Base-by-base conservation (phyloP, 2,329 filamentous ascomycete genomes). In the Amylocarpus encephaloides region DNA sequence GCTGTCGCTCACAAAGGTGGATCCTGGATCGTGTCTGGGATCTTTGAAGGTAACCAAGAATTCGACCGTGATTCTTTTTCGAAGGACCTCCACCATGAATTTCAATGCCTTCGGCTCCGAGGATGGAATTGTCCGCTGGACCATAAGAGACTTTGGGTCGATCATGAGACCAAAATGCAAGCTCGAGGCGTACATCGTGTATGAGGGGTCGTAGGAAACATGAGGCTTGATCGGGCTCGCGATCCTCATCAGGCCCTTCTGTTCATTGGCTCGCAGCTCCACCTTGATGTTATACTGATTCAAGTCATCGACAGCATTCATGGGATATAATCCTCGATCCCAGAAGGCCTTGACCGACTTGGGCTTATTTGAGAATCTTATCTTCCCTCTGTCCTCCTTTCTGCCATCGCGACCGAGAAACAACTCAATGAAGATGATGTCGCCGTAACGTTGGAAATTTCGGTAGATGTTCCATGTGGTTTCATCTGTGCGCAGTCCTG, bases 101-200 rank as follows among this genome's bases (percentile, higher is more conserved):
- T 57, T 59, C 33, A 72, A 60, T 1, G 63, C 51, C 13, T 56
- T 45, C 16, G 51, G 40, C 2, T 18, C 3, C 7, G 15, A 16
- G 11, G 41, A 51, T 6, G 51, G 52, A 2, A 71, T 57, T 3
- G 71, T 74, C 46, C 75, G 76, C 73, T 87, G 78, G 7, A 73
- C 66, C 63, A 83, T 77, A 73, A 90, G 80, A 0, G 71, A 70
- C 2, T 67, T 69, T 4, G 77, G 73, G 1, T 73, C 67, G 1
- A 75, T 59, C 67, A 81, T 73, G 36, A 80, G 70, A 0, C 87
- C 86, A 57, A 90, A 85, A 15, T 80, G 74, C 1, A 90, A 60
- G 0, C 68, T 69, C 1, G 63, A 59, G 2, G 76, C 70, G 1
- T 65, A 60, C 1, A 82, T 55, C 13, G 62, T 70, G 65, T 77